Evolutionary conservation across 768 basidiomycete species (phyloP).

Genomic region (Macrolepiota fuliginosa): DNA sequence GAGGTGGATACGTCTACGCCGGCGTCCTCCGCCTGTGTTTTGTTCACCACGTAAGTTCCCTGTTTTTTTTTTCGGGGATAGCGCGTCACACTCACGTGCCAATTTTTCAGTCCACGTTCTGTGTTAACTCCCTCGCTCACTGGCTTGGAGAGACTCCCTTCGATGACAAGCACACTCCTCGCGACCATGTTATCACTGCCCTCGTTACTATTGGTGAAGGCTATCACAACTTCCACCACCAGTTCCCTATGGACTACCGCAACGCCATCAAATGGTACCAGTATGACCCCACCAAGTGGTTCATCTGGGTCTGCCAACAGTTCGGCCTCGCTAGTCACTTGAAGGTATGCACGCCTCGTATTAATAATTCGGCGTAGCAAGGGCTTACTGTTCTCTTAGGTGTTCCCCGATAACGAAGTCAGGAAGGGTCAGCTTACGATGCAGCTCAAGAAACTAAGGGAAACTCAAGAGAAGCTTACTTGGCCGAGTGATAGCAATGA

Average conservation of each 20-base stretch:
- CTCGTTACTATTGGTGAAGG: conserved; percentile 92
- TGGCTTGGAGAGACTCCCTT: conserved; percentile 93
- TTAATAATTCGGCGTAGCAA: not conserved
- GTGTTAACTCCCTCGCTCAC: conserved; percentile 95
- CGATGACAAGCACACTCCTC: conserved; percentile 93
- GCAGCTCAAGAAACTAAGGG: conserved; percentile 85
- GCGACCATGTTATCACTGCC: conserved; percentile 87
- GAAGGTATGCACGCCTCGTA: conserved; percentile 36
- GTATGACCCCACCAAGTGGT: conserved; percentile 93
- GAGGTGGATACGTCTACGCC: conserved; percentile 85
- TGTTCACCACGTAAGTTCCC: conserved; percentile 76
- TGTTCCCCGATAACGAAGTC: conserved; percentile 56
- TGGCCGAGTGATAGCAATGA: conserved; percentile 82
- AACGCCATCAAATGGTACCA: conserved; percentile 96
- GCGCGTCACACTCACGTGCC: conserved; percentile 9
- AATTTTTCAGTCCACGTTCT: conserved; percentile 82
- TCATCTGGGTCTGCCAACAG: conserved; percentile 61
- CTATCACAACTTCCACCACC: conserved; percentile 98
- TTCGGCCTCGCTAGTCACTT: conserved; percentile 72
- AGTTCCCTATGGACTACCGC: conserved; percentile 96
- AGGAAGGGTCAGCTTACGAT: conserved; percentile 93
- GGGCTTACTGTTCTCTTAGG: conserved; percentile 21
- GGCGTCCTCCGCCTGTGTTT: conserved; percentile 76
- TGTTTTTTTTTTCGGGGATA: conserved; percentile 5
- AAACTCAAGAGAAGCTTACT: conserved; percentile 67